Conservation (phyloP, 139 green algal genomes). For the Tetradesmus lagerheimii region DNA sequence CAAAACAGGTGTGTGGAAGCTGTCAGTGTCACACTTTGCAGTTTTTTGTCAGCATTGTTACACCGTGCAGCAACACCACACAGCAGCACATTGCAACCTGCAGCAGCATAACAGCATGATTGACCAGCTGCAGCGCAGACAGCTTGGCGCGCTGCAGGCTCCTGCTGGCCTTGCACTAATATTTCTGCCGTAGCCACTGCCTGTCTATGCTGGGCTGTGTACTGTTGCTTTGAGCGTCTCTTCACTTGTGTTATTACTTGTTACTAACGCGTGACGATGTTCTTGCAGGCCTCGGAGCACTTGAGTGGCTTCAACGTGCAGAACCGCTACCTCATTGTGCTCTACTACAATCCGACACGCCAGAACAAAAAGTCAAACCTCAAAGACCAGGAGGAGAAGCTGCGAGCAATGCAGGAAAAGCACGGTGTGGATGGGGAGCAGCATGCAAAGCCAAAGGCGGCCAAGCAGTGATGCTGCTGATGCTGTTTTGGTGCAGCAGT, state of each 20-base stretch:
- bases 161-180: too few relatives aligned
- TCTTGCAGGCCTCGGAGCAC: conserved; percentile 76
- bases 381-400: conserved; percentile 94
- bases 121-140: too few relatives aligned
- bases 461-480: not conserved
- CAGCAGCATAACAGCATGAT: too few relatives aligned
- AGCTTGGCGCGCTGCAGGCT: too few relatives aligned
- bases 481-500: conserved; percentile 59
- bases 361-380: conserved; percentile 83
- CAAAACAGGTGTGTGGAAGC: conserved; percentile 63
- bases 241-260: too few relatives aligned
- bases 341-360: conserved; percentile 92
- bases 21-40: not conserved
- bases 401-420: conserved; percentile 89
- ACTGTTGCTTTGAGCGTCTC: too few relatives aligned
- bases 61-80: not conserved
- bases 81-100: too few relatives aligned
- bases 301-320: conserved; percentile 98
- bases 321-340: conserved; percentile 76
- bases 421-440: conserved; percentile 93
- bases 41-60: conserved; percentile 71
- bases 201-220: too few relatives aligned
- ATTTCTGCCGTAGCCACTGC: too few relatives aligned
- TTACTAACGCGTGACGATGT: too few relatives aligned
- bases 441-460: conserved; percentile 61